phyloP scores from a whole-genome alignment of 306 rosid species.

The Arachis hypogaea region DNA sequence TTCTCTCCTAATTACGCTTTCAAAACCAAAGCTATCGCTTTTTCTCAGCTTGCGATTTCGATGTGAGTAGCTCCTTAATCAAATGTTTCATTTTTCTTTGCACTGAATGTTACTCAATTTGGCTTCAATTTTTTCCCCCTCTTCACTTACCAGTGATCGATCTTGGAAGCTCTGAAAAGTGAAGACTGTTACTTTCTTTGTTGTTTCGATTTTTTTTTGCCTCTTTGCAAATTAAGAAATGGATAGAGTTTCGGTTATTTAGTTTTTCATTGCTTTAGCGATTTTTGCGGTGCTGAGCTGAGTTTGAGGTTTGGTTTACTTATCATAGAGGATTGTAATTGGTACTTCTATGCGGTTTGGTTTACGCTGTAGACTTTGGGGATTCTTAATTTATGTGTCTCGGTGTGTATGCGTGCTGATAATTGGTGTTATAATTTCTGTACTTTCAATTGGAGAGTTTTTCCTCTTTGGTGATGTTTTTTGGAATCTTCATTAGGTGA shows the following conservation, averaged over 20 bases:
- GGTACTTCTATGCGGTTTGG: not conserved
- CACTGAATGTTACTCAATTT: not conserved
- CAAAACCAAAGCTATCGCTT: conserved; percentile 37
- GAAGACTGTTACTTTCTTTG: not conserved
- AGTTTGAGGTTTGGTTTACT: conserved; percentile 30
- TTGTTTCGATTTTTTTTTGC: not conserved
- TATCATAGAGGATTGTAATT: conserved; percentile 11
- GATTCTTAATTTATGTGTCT: conserved; percentile 30
- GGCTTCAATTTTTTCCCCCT: not conserved
- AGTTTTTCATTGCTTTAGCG: not conserved
- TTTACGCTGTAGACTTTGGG: not conserved
- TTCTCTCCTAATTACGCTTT: conserved; percentile 15
- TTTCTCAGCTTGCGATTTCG: conserved; percentile 49
- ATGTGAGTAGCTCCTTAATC: conserved; percentile 55
- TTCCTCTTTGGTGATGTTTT: not conserved
- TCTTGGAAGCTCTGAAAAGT: conserved; percentile 31
- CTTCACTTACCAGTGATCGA: conserved; percentile 45
- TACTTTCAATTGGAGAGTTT: not conserved
- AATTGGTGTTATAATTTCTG: conserved; percentile 25
- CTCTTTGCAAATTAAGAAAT: not conserved
- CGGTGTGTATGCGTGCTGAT: not conserved
- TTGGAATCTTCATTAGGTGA: conserved; percentile 26
- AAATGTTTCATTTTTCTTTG: not conserved
- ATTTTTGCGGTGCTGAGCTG: conserved; percentile 19
- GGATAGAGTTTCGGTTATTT: not conserved